Evolutionary conservation across 176 grass and related monocot species (phyloP).

Genomic region (Paspalum notatum): DNA sequence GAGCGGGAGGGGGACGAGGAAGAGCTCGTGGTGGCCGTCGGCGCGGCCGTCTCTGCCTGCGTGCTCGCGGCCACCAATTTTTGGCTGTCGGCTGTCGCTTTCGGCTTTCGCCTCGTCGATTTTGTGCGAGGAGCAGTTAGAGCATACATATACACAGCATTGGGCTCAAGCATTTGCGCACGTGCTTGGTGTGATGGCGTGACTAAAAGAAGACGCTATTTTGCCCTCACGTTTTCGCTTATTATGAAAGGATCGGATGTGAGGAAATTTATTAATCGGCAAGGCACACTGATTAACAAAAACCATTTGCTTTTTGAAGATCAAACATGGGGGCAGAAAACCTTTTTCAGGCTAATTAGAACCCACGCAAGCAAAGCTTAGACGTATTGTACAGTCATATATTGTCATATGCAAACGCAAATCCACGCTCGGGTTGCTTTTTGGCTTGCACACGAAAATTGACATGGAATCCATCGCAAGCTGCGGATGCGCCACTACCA

Average conservation of each 20-base stretch:
- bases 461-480: no score
- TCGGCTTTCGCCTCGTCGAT: background rate
- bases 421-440: no score
- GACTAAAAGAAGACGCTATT: no score
- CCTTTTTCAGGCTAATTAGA: background rate
- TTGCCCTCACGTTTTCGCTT: no score
- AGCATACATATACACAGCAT: background rate
- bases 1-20: background rate
- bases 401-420: background rate
- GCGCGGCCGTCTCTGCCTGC: background rate
- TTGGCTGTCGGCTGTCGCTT: background rate
- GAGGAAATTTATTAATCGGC: no score
- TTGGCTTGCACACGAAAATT: no score
- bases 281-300: no score
- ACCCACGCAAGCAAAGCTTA: background rate
- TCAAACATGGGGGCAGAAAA: background rate
- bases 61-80: conserved; percentile 6
- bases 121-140: background rate
- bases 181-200: no score
- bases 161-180: no score
- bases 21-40: conserved; percentile 21
- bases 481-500: no score
- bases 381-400: no score
- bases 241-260: no score
- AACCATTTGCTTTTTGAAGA: background rate